phyloP scores from a whole-genome alignment of 1,284 basidiomycete species.

The Violaceomyces palustris region DNA sequence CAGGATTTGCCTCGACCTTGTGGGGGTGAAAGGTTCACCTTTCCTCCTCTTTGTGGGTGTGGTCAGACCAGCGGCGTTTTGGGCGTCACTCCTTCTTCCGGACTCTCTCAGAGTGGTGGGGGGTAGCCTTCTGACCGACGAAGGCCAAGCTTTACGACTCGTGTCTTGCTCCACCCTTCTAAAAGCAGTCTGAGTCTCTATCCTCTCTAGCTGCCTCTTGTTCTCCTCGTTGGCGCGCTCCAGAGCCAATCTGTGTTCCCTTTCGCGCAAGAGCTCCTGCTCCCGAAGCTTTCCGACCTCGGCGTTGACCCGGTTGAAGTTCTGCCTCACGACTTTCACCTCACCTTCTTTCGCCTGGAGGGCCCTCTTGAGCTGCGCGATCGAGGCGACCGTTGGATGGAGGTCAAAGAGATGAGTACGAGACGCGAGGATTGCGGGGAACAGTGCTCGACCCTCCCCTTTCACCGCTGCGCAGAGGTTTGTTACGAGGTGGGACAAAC shows the following conservation, averaged over 20 bases:
- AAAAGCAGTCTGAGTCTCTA: conserved; percentile 38
- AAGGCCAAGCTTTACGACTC: conserved; percentile 35
- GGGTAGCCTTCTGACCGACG: conserved; percentile 24
- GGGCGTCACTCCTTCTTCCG: conserved; percentile 17
- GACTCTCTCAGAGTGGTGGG: conserved; percentile 10
- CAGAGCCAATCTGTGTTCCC: conserved; percentile 21
- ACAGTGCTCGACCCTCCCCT: too few species aligned
- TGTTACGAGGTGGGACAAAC: too few species aligned
- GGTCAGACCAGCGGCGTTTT: conserved; percentile 22
- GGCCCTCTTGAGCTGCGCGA: conserved; percentile 21
- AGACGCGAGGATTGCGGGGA: too few species aligned
- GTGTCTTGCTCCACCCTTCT: conserved; percentile 43
- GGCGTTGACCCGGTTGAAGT: conserved; percentile 29
- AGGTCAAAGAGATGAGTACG: too few species aligned
- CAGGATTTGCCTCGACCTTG: too few species aligned
- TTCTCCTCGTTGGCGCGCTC: conserved; percentile 33
- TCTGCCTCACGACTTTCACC: conserved; percentile 35
- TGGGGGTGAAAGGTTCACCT: too few species aligned
- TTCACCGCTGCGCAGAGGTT: too few species aligned
- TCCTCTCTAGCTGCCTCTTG: conserved; percentile 23
- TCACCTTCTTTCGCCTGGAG: conserved; percentile 36
- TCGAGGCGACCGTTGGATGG: too few species aligned
- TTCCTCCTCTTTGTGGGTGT: conserved; percentile 24
- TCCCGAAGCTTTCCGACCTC: conserved; percentile 31
- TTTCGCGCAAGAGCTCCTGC: conserved; percentile 22